Evolutionary conservation across 305 asterid species (phyloP).

Genomic region (Petunia hybrid): DNA sequence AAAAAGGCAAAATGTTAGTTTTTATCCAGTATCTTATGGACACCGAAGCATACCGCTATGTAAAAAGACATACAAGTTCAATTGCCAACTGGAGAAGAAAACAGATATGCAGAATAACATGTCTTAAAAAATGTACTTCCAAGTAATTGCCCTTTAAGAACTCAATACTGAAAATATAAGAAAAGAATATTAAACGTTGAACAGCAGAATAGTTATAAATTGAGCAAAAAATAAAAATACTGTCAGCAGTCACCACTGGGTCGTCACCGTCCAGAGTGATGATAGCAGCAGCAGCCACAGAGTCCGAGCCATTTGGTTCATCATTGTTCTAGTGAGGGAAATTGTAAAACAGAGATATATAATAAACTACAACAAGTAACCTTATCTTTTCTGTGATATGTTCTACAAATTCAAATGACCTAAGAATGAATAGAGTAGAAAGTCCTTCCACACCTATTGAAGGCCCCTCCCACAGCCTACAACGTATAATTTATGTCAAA

Average conservation of each 20-base stretch:
- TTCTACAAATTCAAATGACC: background rate
- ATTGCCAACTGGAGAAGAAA: background rate
- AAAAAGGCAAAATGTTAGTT: background rate
- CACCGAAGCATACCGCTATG: slow-evolving; percentile 8
- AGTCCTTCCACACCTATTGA: too few species aligned
- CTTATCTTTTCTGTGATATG: background rate
- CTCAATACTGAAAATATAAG: too few species aligned
- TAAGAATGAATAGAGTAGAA: background rate
- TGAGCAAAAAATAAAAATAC: too few species aligned
- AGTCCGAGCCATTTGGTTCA: slow-evolving; percentile 53
- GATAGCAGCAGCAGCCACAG: slow-evolving; percentile 46
- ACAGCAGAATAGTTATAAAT: too few species aligned
- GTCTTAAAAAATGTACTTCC: too few species aligned
- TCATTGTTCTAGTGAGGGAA: slow-evolving; percentile 51
- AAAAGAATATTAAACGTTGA: too few species aligned
- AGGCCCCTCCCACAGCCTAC: too few species aligned
- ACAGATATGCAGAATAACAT: background rate
- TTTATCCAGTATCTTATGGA: background rate
- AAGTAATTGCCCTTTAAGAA: too few species aligned
- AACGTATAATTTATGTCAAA: too few species aligned
- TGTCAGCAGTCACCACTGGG: slow-evolving; percentile 14
- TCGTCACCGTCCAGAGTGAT: slow-evolving; percentile 18
- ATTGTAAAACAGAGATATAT: background rate
- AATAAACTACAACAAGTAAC: background rate
- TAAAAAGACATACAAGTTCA: slow-evolving; percentile 17